Evolutionary conservation across 805 yeast species (phyloP).

Genomic region (Starmerella potacharoeniae): DNA sequence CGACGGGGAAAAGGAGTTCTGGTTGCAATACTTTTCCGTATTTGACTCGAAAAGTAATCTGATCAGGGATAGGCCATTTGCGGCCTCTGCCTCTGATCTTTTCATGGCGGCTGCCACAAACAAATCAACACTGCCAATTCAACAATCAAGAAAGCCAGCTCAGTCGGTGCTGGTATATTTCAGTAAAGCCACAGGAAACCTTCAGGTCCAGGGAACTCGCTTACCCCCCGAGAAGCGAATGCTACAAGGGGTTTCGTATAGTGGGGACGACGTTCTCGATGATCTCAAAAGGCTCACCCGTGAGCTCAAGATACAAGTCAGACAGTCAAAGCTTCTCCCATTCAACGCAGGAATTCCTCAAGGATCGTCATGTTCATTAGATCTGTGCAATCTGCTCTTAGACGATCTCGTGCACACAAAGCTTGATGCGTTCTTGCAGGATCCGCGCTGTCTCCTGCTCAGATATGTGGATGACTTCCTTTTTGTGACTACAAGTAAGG

Average conservation of each 20-base stretch:
- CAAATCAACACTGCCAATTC: neutral
- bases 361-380: slow-evolving; percentile 67
- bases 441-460: slow-evolving; percentile 34
- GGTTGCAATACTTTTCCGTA: neutral
- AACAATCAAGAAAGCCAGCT: neutral
- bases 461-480: slow-evolving; percentile 81
- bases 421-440: slow-evolving; percentile 24
- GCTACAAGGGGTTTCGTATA: neutral
- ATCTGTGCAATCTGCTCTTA: slow-evolving; percentile 63
- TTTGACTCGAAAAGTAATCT: neutral
- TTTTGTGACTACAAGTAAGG: slow-evolving; percentile 41
- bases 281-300: slow-evolving; percentile 43
- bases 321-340: slow-evolving; percentile 29
- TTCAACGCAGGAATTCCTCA: slow-evolving; percentile 69
- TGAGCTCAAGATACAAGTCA: slow-evolving; percentile 34
- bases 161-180: neutral
- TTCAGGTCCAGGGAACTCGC: neutral
- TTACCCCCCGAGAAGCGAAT: neutral
- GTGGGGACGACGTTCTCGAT: slow-evolving; percentile 13
- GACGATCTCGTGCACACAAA: slow-evolving; percentile 40
- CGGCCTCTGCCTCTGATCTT: neutral
- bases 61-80: neutral
- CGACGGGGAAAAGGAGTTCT: neutral
- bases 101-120: neutral
- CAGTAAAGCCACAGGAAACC: neutral